A percentile compares a stretch with the other conserved stretches of the same genome.
Conservation (phyloP, 768 basidiomycete species). For the Rhodotorula graminis region DNA sequence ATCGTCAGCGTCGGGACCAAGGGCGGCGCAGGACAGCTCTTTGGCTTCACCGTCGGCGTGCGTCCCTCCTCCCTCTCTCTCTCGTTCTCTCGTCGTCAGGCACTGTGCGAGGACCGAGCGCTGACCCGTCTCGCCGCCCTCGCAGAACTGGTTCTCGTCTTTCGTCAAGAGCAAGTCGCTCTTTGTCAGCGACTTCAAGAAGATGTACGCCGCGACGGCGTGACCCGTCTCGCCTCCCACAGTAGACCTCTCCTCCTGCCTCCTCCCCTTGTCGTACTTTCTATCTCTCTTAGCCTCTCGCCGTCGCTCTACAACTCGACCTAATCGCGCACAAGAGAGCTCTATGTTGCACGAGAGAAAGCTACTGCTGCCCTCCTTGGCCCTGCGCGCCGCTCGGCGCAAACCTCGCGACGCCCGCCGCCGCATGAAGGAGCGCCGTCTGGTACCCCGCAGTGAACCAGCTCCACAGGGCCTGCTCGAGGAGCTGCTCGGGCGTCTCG, state of each 20-base stretch:
- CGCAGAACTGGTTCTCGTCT: conserved; percentile 2
- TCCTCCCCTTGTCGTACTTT: background rate
- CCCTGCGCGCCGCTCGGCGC: background rate
- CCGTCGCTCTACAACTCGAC: background rate
- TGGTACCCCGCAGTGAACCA: conserved; percentile 35
- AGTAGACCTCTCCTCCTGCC: no score
- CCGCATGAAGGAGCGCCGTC: conserved; percentile 33
- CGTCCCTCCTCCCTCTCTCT: background rate
- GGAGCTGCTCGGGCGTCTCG: conserved; percentile 10
- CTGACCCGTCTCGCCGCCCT: no score
- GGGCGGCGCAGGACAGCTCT: conserved; percentile 29
- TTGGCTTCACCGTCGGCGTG: conserved; percentile 17
- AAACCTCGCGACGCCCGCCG: conserved; percentile 29
- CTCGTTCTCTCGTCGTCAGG: background rate
- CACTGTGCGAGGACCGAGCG: no score
- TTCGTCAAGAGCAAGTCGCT: conserved; percentile 3
- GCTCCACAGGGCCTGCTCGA: conserved; percentile 27
- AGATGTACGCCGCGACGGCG: background rate
- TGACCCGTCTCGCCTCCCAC: background rate
- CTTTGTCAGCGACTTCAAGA: conserved; percentile 14
- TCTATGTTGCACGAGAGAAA: no score
- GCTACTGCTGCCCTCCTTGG: background rate
- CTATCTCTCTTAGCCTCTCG: background rate
- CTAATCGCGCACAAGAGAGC: background rate
- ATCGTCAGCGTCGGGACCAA: conserved; percentile 11